phyloP scores from a whole-genome alignment of 768 basidiomycete species.

The Russula earlei region DNA sequence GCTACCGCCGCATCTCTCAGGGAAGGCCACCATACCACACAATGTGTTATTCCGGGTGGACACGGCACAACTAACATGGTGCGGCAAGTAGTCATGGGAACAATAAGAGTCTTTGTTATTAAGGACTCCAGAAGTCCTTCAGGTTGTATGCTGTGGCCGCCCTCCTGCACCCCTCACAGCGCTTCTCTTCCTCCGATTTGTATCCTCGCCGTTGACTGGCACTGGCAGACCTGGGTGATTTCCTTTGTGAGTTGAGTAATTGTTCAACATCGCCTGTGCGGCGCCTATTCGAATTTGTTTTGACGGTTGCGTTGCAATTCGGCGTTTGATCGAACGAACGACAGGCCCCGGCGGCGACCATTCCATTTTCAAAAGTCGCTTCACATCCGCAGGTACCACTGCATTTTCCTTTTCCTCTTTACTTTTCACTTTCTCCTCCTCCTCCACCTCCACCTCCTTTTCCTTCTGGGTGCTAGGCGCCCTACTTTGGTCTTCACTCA shows the following conservation, averaged over 20 bases:
- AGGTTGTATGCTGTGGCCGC: neutral
- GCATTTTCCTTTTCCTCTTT: conserved; percentile 14
- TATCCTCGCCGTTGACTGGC: neutral
- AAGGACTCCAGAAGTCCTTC: neutral
- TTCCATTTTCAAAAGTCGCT: neutral
- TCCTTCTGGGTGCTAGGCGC: conserved; percentile 12
- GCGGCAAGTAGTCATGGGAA: neutral
- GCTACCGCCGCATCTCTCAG: too few species aligned
- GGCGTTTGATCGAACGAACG: neutral
- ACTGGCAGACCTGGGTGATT: neutral
- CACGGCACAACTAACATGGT: too few species aligned
- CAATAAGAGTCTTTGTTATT: neutral
- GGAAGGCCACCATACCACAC: too few species aligned
- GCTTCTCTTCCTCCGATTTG: neutral
- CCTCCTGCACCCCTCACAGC: neutral
- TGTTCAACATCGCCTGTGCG: too few species aligned
- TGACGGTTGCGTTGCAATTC: conserved; percentile 6
- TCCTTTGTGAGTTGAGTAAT: neutral
- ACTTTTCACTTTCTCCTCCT: conserved; percentile 20
- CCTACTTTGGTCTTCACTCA: conserved; percentile 22
- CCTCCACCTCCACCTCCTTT: conserved; percentile 24
- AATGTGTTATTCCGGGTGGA: too few species aligned
- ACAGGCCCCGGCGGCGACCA: neutral
- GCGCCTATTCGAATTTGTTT: neutral
- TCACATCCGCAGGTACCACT: neutral